Evolutionary conservation across 163 green algal genomes (phyloP).

Genomic region (Scenedesmus sp.): DNA sequence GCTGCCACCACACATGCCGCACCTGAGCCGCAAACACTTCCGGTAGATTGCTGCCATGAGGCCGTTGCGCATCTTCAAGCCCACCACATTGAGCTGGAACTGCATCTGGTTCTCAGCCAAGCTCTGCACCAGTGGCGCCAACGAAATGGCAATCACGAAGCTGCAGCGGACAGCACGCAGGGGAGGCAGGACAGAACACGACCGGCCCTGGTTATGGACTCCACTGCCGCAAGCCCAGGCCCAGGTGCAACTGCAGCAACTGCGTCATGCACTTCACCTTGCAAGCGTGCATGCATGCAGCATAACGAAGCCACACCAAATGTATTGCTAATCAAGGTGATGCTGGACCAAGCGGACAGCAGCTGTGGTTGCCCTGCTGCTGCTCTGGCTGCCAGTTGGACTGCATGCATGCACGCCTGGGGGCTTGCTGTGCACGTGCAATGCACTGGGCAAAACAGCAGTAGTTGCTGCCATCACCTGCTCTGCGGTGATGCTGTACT

Average conservation of each 20-base stretch:
- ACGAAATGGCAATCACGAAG: constrained; percentile 72
- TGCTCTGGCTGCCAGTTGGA: neutral
- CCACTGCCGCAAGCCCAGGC: neutral
- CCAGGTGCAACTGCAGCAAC: too few species aligned
- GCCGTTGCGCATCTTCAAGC: constrained; percentile 73
- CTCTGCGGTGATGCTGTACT: neutral
- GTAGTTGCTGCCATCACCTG: neutral
- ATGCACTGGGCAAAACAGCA: neutral
- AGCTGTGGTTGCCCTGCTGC: neutral
- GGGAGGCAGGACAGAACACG: neutral
- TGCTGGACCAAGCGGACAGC: neutral
- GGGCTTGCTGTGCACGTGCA: neutral
- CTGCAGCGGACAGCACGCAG: constrained; percentile 44
- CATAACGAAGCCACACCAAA: too few species aligned
- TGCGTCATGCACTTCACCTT: too few species aligned
- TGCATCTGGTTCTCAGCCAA: constrained; percentile 76
- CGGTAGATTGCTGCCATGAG: constrained; percentile 85
- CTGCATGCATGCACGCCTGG: neutral
- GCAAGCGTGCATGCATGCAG: neutral
- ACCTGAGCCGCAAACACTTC: constrained; percentile 70
- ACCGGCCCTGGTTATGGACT: too few species aligned
- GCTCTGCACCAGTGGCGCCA: constrained; percentile 71
- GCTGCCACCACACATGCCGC: constrained; percentile 54
- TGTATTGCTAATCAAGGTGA: too few species aligned
- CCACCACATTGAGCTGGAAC: constrained; percentile 65